These are phyloP conservation scores for Hypoxylon intermedium DNA, from an alignment of 495 filamentous ascomycete species.

Conservation along the genomic window DNA sequence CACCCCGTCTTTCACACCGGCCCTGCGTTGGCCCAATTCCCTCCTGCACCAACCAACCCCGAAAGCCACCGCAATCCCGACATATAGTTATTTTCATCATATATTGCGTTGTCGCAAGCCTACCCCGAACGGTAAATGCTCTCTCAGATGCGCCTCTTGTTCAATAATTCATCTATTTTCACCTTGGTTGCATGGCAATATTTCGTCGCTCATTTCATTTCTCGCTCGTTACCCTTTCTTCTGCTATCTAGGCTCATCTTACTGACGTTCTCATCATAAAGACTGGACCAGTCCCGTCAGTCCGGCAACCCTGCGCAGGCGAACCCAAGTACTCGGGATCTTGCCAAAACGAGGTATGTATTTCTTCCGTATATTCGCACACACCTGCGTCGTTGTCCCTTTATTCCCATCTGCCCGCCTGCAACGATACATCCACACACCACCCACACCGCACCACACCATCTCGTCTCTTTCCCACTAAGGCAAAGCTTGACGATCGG, in stretches of 20 bases:
- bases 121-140: constrained; percentile 37
- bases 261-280: constrained; percentile 30
- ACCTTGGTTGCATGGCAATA: constrained; percentile 7
- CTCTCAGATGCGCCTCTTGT: constrained; percentile 17
- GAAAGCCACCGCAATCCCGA: constrained; percentile 37
- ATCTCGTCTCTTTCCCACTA: constrained; percentile 39
- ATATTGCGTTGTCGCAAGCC: constrained; percentile 39
- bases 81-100: constrained; percentile 35
- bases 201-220: constrained; percentile 2
- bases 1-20: constrained; percentile 29
- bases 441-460: constrained; percentile 37
- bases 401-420: constrained; percentile 43
- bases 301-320: constrained; percentile 37
- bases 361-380: constrained; percentile 20
- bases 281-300: constrained; percentile 39
- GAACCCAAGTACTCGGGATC: constrained; percentile 45
- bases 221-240: constrained; percentile 14
- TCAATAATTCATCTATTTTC: constrained; percentile 14
- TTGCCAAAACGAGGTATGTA: constrained; percentile 43
- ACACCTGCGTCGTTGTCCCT: constrained; percentile 31
- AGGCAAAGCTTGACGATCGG: constrained; percentile 43
- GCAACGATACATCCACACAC: constrained; percentile 47
- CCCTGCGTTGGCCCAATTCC: constrained; percentile 13
- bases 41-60: constrained; percentile 25
- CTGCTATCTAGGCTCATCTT: constrained; percentile 11